Base-by-base conservation (phyloP, 2,329 filamentous ascomycete species). In the Blastomyces parvus region DNA sequence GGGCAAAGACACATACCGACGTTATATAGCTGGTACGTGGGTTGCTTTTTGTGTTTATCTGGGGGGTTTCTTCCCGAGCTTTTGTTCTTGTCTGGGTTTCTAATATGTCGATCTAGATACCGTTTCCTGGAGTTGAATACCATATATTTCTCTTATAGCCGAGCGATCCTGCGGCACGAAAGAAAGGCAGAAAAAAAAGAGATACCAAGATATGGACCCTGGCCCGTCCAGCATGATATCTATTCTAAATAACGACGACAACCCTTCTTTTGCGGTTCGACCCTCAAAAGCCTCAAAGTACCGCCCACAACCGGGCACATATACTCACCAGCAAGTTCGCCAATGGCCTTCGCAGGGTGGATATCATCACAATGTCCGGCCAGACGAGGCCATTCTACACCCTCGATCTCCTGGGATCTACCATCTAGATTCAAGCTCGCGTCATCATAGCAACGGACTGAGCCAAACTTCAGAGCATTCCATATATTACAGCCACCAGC, bases 181-280 rank as follows among this genome's bases (percentile, higher is more conserved):
- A 13, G 11, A 36, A 36, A 36, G 33, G 11, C 17, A 38, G 27
- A 61, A 33, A 22, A 57, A 57, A 57, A 38, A 40, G 22, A 38
- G 6, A 58, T 52, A 36, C 58, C 46, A 63, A 57, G 57, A 50
- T 52, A 76, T 76, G 72, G 69, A 72, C 46, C 68, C 68, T 63
- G 70, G 71, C 66, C 72, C 67, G 65, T 65, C 73, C 56, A 74
- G 68, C 67, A 72, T 77, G 66, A 72, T 77, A 64, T 79, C 78
- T 38, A 79, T 79, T 66, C 66, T 79, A 64, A 79, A 79, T 70
- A 78, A 79, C 69, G 77, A 79, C 70, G 77, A 79, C 66, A 75
- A 77, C 64, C 78, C 77, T 55, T 77, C 78, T 33, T 79, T 79
- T 69, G 74, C 75, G 44, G 74, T 79, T 61, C 75, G 76, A 59